Evolutionary conservation across 306 rosid genomes (phyloP).

Genomic region (Sicyos edulis): DNA sequence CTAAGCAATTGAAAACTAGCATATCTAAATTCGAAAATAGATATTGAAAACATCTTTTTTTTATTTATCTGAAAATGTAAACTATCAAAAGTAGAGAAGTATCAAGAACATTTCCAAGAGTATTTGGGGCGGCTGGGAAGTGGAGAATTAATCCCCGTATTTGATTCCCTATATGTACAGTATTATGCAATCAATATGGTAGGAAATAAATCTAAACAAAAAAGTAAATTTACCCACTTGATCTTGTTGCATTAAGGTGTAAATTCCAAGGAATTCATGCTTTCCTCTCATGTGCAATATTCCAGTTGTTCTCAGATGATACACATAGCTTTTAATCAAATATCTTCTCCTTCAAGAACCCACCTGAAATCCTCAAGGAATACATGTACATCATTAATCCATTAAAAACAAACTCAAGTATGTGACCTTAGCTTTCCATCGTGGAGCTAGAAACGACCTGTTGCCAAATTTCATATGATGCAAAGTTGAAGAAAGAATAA

Average conservation of each 20-base stretch:
- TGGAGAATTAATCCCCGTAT: slow-evolving; percentile 10
- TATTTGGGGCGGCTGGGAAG: slow-evolving; percentile 10
- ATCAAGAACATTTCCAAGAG: slow-evolving; percentile 11
- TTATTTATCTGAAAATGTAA: neutral
- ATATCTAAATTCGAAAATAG: neutral
- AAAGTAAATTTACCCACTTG: slow-evolving; percentile 17
- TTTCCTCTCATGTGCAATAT: slow-evolving; percentile 6
- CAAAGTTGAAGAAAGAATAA: slow-evolving; percentile 3
- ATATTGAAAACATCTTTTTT: neutral
- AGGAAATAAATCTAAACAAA: slow-evolving; percentile 7
- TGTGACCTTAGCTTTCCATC: neutral
- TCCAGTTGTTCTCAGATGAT: slow-evolving; percentile 6
- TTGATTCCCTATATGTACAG: neutral
- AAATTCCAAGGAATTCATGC: slow-evolving; percentile 10
- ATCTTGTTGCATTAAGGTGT: slow-evolving; percentile 1
- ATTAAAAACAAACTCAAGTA: slow-evolving; percentile 6
- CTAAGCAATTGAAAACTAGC: neutral
- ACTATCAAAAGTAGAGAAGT: neutral
- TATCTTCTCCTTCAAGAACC: slow-evolving; percentile 13
- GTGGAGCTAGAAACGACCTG: neutral
- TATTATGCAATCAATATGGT: neutral
- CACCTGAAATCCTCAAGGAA: neutral
- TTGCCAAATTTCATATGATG: neutral
- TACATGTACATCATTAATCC: slow-evolving; percentile 8
- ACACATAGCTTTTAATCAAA: slow-evolving; percentile 6